Evolutionary conservation across 2,329 filamentous ascomycete genomes (phyloP), one percentile per base, ranked within the genome.

Genomic region (Tolypocladium sp.): DNA sequence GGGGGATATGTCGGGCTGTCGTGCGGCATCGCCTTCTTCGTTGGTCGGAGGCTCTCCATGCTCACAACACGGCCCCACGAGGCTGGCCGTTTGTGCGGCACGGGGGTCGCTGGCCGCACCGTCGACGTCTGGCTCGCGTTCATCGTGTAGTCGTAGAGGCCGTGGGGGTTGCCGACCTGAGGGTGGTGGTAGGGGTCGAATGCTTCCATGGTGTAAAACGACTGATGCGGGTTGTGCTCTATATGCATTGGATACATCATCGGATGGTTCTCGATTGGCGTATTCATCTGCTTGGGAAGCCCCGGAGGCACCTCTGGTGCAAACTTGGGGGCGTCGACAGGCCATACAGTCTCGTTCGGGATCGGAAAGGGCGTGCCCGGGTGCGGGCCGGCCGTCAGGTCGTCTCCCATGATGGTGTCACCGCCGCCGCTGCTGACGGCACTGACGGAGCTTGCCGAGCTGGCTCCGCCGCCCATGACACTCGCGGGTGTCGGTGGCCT

Each of bases 361-460:
- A 77, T 76, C 4, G 69, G 69, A 62, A 74, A 74, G 5, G 74
- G 74, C 13, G 74, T 76, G 56, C 74, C 74, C 1, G 74, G 74
- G 61, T 76, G 74, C 60, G 71, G 74, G 3, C 73, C 74, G 56
- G 65, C 61, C 35, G 68, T 66, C 42, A 64, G 59, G 55, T 74
- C 72, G 55, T 74, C 72, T 20, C 63, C 66, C 65, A 75, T 74
- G 62, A 72, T 66, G 0, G 69, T 67, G 53, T 67, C 66, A 6
- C 65, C 66, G 41, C 41, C 56, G n/a, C 52, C 44, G 17, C 33
- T 33, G 56, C 44, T n/a, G 44, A n/a, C 44, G 44, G 15, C 35
- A 27, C 25, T n/a, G 22, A 40, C 49, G 17, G 49, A 52, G 49
- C 20, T n/a, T 22, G 49, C 49, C 12, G 30, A 35, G 20, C 49